Conservation (phyloP, 164 flowering plant species). For the Nymphaea colorata region DNA sequence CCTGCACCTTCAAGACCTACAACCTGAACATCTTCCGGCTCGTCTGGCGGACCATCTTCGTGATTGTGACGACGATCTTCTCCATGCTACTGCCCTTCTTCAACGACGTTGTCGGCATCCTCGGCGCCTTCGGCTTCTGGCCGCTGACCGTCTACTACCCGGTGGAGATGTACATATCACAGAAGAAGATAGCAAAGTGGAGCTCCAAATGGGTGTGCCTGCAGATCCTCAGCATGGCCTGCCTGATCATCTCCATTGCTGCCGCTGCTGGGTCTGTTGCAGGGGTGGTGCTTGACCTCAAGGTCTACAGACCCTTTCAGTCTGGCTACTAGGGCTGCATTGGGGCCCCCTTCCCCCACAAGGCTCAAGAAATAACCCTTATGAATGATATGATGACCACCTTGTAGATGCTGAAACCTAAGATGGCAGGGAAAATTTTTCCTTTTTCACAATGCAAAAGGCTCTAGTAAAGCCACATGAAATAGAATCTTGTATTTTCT, state of each 20-base stretch:
- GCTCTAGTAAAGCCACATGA: too few species aligned
- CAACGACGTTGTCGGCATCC: conserved; percentile 47
- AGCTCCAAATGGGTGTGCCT: conserved; percentile 45
- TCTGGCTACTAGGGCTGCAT: conserved; percentile 18
- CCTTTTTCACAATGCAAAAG: too few species aligned
- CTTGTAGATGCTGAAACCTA: too few species aligned
- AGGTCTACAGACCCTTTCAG: conserved; percentile 33
- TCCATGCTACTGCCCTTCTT: conserved; percentile 63
- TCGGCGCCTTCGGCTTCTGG: conserved; percentile 62
- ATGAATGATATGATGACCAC: too few species aligned
- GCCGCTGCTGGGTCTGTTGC: conserved; percentile 51
- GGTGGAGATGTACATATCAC: conserved; percentile 48
- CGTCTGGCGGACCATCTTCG: conserved; percentile 41
- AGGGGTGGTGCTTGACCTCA: conserved; percentile 37
- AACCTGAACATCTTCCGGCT: conserved; percentile 27
- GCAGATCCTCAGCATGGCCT: conserved; percentile 38
- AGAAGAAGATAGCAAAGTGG: conserved; percentile 50
- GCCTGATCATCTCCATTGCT: conserved; percentile 32
- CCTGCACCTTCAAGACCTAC: conserved; percentile 16
- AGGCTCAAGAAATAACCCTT: too few species aligned
- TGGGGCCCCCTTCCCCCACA: too few species aligned
- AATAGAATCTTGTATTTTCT: too few species aligned
- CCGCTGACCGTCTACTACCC: conserved; percentile 61
- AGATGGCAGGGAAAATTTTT: too few species aligned
- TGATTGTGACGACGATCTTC: conserved; percentile 34